Percentiles rank a stretch among this genome's conserved stretches.
Conservation (phyloP, 1,139 yeast species). For the Casaregolazyma suthepensis region DNA sequence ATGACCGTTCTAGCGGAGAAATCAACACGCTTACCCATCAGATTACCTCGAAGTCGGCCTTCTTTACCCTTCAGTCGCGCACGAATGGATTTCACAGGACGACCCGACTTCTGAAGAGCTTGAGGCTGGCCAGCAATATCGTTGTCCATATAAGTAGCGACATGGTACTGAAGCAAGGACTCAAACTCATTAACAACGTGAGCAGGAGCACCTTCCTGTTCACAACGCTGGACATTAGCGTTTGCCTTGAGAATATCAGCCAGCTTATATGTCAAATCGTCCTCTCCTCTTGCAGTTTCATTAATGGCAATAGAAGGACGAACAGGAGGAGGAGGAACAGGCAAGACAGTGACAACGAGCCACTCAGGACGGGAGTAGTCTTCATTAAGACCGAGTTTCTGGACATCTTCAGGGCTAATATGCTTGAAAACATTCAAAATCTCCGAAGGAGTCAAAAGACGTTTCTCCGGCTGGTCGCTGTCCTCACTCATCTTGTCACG, state of each 20-base stretch:
- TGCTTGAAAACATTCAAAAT: conserved; percentile 88
- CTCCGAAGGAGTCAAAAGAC: conserved; percentile 82
- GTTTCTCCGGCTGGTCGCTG: conserved; percentile 86
- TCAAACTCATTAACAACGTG: conserved; percentile 97
- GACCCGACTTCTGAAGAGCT: conserved; percentile 96
- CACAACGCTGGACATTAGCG: conserved; percentile 90
- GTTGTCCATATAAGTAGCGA: conserved; percentile 99
- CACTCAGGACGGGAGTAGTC: conserved; percentile 99
- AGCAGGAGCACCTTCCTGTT: conserved; percentile 98
- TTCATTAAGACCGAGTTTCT: conserved; percentile 79
- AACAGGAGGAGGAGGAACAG: conserved; percentile 99
- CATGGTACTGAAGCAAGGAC: conserved; percentile 91
- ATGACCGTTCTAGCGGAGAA: conserved; percentile 98
- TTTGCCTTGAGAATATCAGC: conserved; percentile 97
- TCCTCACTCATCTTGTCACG: conserved; percentile 74
- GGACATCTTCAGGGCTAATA: conserved; percentile 78
- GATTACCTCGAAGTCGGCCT: conserved; percentile 96
- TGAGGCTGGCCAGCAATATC: conserved; percentile 99
- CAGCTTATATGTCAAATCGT: conserved; percentile 94
- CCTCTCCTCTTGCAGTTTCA: conserved; percentile 99
- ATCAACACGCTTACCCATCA: conserved; percentile 99
- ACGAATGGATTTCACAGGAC: conserved; percentile 96
- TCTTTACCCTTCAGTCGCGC: conserved; percentile 99
- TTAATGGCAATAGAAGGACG: conserved; percentile 97
- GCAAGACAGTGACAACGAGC: conserved; percentile 93